Evolutionary conservation across 2,329 filamentous ascomycete species (phyloP), one percentile per base, ranked within the genome.

Genomic region (Tricladium varicosporioides): DNA sequence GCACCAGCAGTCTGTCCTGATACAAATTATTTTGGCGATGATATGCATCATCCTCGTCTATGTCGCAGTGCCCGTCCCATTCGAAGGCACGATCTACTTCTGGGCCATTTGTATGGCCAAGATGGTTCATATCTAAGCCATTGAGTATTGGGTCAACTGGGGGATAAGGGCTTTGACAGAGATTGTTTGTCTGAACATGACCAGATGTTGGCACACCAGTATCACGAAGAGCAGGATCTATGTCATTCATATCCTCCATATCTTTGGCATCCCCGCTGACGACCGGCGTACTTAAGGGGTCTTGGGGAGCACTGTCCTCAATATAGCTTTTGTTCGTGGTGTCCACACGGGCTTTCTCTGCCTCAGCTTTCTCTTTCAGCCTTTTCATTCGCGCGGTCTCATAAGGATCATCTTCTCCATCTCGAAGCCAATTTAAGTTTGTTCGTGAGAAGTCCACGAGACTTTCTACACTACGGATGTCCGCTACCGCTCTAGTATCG

Each of bases 361-460:
- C 67, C 45, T 72, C 66, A 2, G 68, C 68, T 27, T 69, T 69
- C 54, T 71, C 64, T 59, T 69, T 68, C 44, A 70, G 59, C 60
- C 65, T 67, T 54, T 68, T 63, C 66, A 71, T 69, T 45, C 70
- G 63, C 7, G 51, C 54, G 5, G 74, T 77, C 47, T 78, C 76
- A 45, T 76, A 67, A 2, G 73, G 71, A 61, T 74, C 71, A 58
- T 81, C 75, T 56, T 78, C 75, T 27, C 75, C 77, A 54, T 84
- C 84, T 52, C 82, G 81, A 48, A 97, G 76, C 91, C 92, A 97
- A 44, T 81, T 83, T 22, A 96, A 77, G 70, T 99, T 99, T 53
- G 95, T 93, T 43, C 90, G 80, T 22, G 89, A 86, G 72, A 97
- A 97, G 70, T 97, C 92, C 8, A 97, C 91, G 18, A 97, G 80